phyloP scores from a whole-genome alignment of 192 early-diverging fungal species.

The Backusella circina region DNA sequence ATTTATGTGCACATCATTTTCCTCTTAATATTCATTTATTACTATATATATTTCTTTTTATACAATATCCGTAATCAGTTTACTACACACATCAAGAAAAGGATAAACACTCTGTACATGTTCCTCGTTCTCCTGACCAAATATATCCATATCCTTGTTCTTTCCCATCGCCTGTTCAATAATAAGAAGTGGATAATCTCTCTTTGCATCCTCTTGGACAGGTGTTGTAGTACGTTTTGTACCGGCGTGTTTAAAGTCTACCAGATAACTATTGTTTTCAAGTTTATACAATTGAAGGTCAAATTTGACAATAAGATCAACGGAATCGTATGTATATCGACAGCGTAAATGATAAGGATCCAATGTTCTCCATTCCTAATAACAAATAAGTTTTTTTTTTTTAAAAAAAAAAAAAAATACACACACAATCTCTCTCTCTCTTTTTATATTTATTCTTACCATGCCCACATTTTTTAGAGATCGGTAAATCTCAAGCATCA shows the following conservation, averaged over 20 bases:
- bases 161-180: neutral
- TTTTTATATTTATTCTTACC: constrained; percentile 37
- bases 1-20: no score
- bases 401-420: neutral
- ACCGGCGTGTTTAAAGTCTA: constrained; percentile 91
- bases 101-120: constrained; percentile 49
- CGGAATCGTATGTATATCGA: constrained; percentile 54
- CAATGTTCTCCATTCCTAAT: constrained; percentile 84
- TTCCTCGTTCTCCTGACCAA: constrained; percentile 4
- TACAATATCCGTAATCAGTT: constrained; percentile 90
- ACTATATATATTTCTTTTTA: no score
- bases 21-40: no score
- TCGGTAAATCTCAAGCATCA: constrained; percentile 97
- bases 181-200: neutral
- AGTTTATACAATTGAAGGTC: constrained; percentile 95
- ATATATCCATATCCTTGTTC: constrained; percentile 2
- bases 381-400: neutral
- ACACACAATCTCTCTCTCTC: neutral
- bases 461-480: constrained; percentile 87
- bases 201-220: neutral
- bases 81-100: constrained; percentile 95
- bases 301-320: constrained; percentile 70
- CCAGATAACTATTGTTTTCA: constrained; percentile 87
- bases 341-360: constrained; percentile 84
- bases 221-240: neutral